A percentile compares a stretch with the other conserved stretches of the same genome.
Evolutionary conservation across 768 basidiomycete species (phyloP).

Genomic region (Leccinum sublutescens): DNA sequence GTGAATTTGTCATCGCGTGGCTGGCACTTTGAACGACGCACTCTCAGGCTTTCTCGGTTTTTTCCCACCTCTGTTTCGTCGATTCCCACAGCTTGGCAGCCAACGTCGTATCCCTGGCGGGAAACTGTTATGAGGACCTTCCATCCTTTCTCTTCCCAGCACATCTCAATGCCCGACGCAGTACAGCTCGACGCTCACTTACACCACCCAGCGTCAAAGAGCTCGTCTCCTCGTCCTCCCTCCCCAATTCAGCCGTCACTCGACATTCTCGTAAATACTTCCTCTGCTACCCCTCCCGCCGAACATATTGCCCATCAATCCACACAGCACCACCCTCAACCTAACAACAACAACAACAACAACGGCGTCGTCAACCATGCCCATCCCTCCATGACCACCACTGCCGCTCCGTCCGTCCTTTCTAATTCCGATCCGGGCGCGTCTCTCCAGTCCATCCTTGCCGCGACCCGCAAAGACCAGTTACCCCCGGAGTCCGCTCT

Average conservation of each 20-base stretch:
- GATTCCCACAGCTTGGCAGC: constrained; percentile 46
- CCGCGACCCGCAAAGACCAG: constrained; percentile 34
- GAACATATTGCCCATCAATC: constrained; percentile 33
- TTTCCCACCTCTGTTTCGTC: constrained; percentile 43
- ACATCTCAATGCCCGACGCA: constrained; percentile 41
- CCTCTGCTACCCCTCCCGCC: constrained; percentile 19
- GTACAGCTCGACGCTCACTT: constrained; percentile 35
- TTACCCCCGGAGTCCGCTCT: constrained; percentile 29
- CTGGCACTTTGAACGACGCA: constrained; percentile 15
- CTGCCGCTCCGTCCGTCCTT: constrained; percentile 32
- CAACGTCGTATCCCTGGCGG: constrained; percentile 39
- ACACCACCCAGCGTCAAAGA: constrained; percentile 31
- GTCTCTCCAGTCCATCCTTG: constrained; percentile 41
- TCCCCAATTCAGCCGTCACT: constrained; percentile 40
- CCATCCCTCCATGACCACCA: constrained; percentile 31
- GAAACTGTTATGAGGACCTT: constrained; percentile 45
- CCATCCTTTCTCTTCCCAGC: constrained; percentile 43
- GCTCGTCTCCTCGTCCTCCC: constrained; percentile 50
- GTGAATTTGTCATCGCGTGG: constrained; percentile 22
- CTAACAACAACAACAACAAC: constrained; percentile 19
- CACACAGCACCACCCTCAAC: constrained; percentile 30
- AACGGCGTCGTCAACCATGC: constrained; percentile 30
- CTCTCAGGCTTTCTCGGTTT: constrained; percentile 36
- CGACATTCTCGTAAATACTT: constrained; percentile 37
- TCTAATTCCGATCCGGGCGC: constrained; percentile 39